Conservation (phyloP, 192 early-diverging fungal species). For the Martensiomyces pterosporus region DNA sequence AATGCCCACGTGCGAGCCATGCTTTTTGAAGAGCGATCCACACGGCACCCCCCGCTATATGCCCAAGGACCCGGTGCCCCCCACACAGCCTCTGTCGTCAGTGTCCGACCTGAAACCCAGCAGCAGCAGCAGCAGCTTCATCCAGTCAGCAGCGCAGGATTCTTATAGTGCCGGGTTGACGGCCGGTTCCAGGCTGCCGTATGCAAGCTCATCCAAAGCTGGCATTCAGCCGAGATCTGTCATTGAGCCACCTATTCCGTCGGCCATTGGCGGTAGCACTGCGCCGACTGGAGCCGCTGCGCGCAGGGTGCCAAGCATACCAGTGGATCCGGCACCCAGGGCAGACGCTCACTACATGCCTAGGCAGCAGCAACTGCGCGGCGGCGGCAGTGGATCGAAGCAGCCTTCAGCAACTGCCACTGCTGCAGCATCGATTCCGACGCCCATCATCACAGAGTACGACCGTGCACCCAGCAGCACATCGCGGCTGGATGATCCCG, state of each 20-base stretch:
- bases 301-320: neutral
- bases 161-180: no score
- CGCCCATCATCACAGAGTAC: conserved; percentile 35
- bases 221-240: neutral
- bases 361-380: neutral
- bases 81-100: neutral
- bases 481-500: neutral
- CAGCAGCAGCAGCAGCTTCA: neutral
- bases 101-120: neutral
- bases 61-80: conserved; percentile 7
- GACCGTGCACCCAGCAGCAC: conserved; percentile 18
- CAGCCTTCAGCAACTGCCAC: neutral
- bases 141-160: neutral
- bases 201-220: no score
- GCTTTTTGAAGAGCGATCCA: conserved; percentile 20
- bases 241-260: conserved; percentile 7
- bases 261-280: conserved; percentile 12
- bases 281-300: neutral
- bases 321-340: neutral
- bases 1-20: conserved; percentile 46
- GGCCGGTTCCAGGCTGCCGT: no score
- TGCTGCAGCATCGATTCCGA: conserved; percentile 32
- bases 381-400: neutral
- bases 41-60: conserved; percentile 9
- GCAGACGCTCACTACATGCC: no score